Evolutionary conservation across 2,329 filamentous ascomycete genomes (phyloP), one percentile per base, ranked within the genome.

Genomic region (Ilyonectria destructans): DNA sequence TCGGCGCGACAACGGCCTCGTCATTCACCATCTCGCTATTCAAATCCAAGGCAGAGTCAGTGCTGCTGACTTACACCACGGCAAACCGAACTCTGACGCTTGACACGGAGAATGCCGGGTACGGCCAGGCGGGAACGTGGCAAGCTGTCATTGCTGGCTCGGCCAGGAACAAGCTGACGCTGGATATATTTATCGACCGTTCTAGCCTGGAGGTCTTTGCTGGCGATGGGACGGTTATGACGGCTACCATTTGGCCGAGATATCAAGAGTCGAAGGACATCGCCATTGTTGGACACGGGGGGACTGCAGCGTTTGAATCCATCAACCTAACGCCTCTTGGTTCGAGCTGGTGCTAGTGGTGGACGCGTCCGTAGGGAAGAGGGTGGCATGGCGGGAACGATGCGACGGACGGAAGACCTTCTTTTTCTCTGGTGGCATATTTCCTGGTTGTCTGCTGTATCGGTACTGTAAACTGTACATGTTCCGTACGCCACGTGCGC

Each of bases 121-220:
- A 78, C 54, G 77, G 73, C 31, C 74, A 78, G 61, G 68, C 74
- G 9, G 77, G 76, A 1, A 74, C 61, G 12, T 80, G 76, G 76
- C 70, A 68, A 15, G 76, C 75, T 4, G 58, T 61, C 37, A 70
- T 79, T 62, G 71, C 45, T 55, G 8, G 4, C 17, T 8, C 64
- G 1, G 49, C 37, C 1, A 62, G 69, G n/a, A 66, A 73, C 19
- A 70, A 72, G 58, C 68, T 80, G 21, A 65, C n/a, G 13, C 55
- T 80, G 48, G 75, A 78, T 52, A 74, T 79, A 23, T 74, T 79
- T 29, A 66, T 80, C 31, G 78, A 79, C 67, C 73, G 71, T 6
- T 75, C 74, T 3, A 72, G 68, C 21, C 49, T 79, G 52, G 77
- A 80, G 68, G 68, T 78, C 19, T 80, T 79, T 68, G 71, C 59